Evolutionary conservation across 2,329 filamentous ascomycete genomes (phyloP).

Genomic region (Beauveria rudraprayagi): DNA sequence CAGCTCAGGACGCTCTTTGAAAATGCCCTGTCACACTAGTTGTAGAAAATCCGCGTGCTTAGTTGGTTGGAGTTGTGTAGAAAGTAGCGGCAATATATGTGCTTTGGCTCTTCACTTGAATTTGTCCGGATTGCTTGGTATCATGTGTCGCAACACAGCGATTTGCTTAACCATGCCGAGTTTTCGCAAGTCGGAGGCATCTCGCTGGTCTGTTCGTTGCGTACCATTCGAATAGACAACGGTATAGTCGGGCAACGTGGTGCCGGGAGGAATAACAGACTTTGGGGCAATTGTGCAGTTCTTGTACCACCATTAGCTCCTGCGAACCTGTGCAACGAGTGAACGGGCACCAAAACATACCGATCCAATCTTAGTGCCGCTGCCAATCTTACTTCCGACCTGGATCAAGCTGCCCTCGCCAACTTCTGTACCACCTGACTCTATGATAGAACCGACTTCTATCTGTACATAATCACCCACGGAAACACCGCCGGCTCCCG

Average conservation of each 20-base stretch:
- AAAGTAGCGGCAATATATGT: not conserved
- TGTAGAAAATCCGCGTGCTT: not conserved
- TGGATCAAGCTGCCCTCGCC: slow-evolving; percentile 54
- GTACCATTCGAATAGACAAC: slow-evolving; percentile 61
- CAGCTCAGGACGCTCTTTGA: slow-evolving; percentile 66
- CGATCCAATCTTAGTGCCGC: slow-evolving; percentile 54
- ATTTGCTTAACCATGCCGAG: slow-evolving; percentile 59
- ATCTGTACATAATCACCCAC: slow-evolving; percentile 55
- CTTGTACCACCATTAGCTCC: slow-evolving; percentile 28
- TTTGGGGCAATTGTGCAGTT: slow-evolving; percentile 64
- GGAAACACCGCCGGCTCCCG: slow-evolving; percentile 39
- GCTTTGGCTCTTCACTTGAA: slow-evolving; percentile 20
- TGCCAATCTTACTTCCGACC: slow-evolving; percentile 51
- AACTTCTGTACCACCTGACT: slow-evolving; percentile 53
- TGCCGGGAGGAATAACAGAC: slow-evolving; percentile 49
- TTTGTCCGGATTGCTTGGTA: slow-evolving; percentile 54
- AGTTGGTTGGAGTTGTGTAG: not conserved
- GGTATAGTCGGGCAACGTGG: slow-evolving; percentile 55
- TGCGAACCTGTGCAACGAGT: not conserved
- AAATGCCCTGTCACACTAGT: slow-evolving; percentile 36
- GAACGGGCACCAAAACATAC: slow-evolving; percentile 32
- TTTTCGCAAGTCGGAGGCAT: slow-evolving; percentile 55
- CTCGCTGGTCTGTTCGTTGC: slow-evolving; percentile 49
- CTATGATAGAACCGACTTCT: slow-evolving; percentile 52
- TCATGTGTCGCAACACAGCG: slow-evolving; percentile 57